phyloP scores from a whole-genome alignment of 2,329 filamentous ascomycete species.

The Elsinoe ampelina region DNA sequence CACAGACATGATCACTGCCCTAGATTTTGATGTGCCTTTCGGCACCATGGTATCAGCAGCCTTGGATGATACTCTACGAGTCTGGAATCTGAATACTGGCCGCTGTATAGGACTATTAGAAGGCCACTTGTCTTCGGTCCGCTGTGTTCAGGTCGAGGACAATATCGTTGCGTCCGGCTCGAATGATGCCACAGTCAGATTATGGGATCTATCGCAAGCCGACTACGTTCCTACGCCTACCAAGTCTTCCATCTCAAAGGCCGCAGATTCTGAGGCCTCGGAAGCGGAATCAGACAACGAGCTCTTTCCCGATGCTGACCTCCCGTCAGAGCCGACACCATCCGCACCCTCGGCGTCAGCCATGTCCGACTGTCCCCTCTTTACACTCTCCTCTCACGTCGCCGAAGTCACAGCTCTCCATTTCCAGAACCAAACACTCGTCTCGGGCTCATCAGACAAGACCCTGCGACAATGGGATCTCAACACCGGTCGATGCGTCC shows the following conservation, averaged over 20 bases:
- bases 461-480: conserved; percentile 96
- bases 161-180: conserved; percentile 92
- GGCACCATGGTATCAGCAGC: conserved; percentile 89
- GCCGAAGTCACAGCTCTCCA: conserved; percentile 91
- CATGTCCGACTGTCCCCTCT: conserved; percentile 84
- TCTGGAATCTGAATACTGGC: conserved; percentile 93
- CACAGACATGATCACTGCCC: conserved; percentile 72
- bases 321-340: conserved; percentile 25
- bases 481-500: conserved; percentile 91
- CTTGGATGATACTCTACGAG: conserved; percentile 83
- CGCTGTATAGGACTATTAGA: conserved; percentile 86
- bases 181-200: conserved; percentile 82
- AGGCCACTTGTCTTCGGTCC: conserved; percentile 88
- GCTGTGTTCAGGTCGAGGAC: conserved; percentile 86
- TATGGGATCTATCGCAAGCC: conserved; percentile 90
- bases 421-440: conserved; percentile 78
- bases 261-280: conserved; percentile 44
- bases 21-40: conserved; percentile 97
- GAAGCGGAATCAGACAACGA: conserved; percentile 31
- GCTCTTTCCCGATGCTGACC: conserved; percentile 22
- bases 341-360: conserved; percentile 59
- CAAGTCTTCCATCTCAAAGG: conserved; percentile 27
- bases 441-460: conserved; percentile 95
- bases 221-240: conserved; percentile 62
- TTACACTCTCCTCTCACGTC: conserved; percentile 79